Conservation (phyloP, 2,329 filamentous ascomycete species). For the Nectriaceae sp. region DNA sequence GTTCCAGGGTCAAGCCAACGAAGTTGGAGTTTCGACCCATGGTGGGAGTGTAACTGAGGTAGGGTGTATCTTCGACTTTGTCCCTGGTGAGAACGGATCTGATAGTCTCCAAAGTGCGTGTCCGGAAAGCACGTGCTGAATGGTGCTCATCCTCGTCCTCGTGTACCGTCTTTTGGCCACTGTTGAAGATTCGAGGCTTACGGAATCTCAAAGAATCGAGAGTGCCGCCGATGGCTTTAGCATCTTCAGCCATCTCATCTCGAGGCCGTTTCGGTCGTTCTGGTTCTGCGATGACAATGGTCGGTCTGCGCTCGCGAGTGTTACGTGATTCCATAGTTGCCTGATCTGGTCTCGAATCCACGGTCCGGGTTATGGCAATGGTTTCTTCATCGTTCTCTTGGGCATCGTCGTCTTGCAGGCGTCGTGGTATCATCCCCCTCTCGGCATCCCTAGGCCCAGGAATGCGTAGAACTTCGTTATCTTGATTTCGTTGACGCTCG, state of each 20-base stretch:
- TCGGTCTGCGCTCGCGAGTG: constrained; percentile 47
- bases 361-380: constrained; percentile 24
- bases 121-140: constrained; percentile 29
- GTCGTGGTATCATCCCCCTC: constrained; percentile 70
- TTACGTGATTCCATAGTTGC: constrained; percentile 20
- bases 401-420: constrained; percentile 45
- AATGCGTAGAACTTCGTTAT: constrained; percentile 78
- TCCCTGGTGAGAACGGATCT: constrained; percentile 57
- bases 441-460: constrained; percentile 92
- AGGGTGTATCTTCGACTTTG: constrained; percentile 69
- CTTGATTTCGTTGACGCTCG: constrained; percentile 77
- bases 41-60: constrained; percentile 92
- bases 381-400: constrained; percentile 39
- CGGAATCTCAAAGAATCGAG: constrained; percentile 46
- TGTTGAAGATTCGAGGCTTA: constrained; percentile 42
- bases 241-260: constrained; percentile 44
- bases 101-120: constrained; percentile 61
- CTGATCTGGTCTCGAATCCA: constrained; percentile 28
- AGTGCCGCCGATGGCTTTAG: constrained; percentile 42
- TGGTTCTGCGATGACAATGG: constrained; percentile 70
- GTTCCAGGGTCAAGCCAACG: constrained; percentile 81
- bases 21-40: constrained; percentile 93
- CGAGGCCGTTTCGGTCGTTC: constrained; percentile 34
- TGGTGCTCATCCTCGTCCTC: constrained; percentile 33
- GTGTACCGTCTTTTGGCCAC: constrained; percentile 40